Base-by-base conservation (phyloP, 768 basidiomycete genomes). In the Leccinellum rugosiceps region DNA sequence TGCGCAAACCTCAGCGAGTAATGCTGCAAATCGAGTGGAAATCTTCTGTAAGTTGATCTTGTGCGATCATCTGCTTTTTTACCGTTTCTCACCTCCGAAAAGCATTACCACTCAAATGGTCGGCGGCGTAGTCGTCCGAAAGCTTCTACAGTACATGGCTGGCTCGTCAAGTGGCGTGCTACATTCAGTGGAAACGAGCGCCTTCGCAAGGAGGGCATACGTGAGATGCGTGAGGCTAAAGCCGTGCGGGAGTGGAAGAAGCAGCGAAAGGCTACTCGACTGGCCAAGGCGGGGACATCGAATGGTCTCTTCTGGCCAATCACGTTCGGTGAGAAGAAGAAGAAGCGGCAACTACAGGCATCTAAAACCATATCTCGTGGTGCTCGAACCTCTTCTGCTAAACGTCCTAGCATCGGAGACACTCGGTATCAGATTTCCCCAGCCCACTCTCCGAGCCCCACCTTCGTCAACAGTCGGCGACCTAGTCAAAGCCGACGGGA, bases 131-230 rank as follows among this genome's bases (percentile, higher is more conserved):
- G 80, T 49, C 78, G 76, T 31, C 79, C 80, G 43, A 85, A 81
- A 53, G 66, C 76, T n/a, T 79, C 78, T 6, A 79, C 80, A 11
- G 78, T 88, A 70, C 88, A 90, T 62, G 88, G 88, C 31, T 90
- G 88, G 87, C 75, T 90, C 58, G 83, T 84, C n/a, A 90, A 90
- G 72, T 81, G 85, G 81, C 80, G 88, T 58, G 88, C 87, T 25
- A 89, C 88, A 13, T 75, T 90, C 31, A 66, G 78, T 31, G 87
- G 86, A 34, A 77, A 87, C 65, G 87, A 89, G 66, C 65, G 61
- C 19, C 72, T 86, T 48, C 78, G 87, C 59, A 80, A 74, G 70
- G 82, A 83, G 76, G 88, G 88, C 47, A 88, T 89, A 68, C 77
- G 76, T 52, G 88, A 90, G 71, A 90, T 90, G 84, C 75, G 75